Evolutionary conservation across 2,329 filamentous ascomycete genomes (phyloP), one percentile per base, ranked within the genome.

Genomic region (Didymella pomorum): DNA sequence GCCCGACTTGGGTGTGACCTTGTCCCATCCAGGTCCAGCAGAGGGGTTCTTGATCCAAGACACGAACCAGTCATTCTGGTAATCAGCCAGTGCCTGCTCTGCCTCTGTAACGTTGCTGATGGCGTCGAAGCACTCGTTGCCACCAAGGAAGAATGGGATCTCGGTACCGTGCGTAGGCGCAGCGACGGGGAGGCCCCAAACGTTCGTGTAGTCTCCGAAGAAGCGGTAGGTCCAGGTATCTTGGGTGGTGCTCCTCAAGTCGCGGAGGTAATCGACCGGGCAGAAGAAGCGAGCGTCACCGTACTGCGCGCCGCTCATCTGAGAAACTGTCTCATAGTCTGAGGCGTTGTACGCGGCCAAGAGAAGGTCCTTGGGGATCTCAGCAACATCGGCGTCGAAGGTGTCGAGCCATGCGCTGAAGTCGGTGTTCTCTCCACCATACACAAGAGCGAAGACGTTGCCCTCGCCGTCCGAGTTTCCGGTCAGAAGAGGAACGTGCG

Each of bases 241-340:
- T 59, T 81, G 79, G 6, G 52, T 16, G 10, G 60, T 35, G 54
- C 73, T 77, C 43, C 79, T 78, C 21, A 81, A 39, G 56, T 81
- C 77, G 26, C 77, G 59, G 11, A 81, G 66, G 46, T 72, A 65
- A 37, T 72, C 68, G 3, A 69, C 64, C 2, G 70, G 63, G 60
- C 80, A 82, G 64, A 80, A 76, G 71, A 82, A 82, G 11, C 79
- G 79, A 4, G 79, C 80, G 18, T 82, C 80, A 26, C 79, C 80
- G 42, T 72, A 72, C 66, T 81, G 79, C 0, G 70, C 67, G 16
- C 80, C 80, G 57, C 79, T 80, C 61, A 78, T 76, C 11, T 76
- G 72, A 3, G 79, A 75, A 18, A 77, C 77, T 43, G 67, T 74
- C n/a, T 45, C 45, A 18, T 68, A 81, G 55, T 80, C 75, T 1